Base-by-base conservation (phyloP, 129 eudicot species). In the Flaveria trinervia region DNA sequence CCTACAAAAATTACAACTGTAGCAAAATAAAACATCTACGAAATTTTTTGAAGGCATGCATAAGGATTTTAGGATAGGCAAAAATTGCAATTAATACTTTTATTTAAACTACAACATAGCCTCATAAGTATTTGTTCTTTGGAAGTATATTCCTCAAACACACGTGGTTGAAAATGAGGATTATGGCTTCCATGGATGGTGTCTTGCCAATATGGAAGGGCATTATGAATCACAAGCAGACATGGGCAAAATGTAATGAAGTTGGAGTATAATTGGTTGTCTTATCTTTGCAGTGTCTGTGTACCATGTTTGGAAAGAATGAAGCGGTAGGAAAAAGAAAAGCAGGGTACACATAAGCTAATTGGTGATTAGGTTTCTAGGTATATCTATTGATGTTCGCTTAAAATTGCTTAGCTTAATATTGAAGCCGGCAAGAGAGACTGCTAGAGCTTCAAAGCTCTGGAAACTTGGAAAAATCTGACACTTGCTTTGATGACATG, bases 131-230 rank as follows among this genome's bases (percentile, higher is more conserved):
- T 51, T 12, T 71, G 46, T 51, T 52, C 30, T 52, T 71, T 50
- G 4, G 16, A 30, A 9, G 50, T 71, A 41, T 12, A 9, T 28
- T 28, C 52, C 62, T 26, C 13, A 50, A 30, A 10, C 22, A 30
- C 25, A 5, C 28, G 13, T 16, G 64, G 62, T 71, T 28, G n/a
- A 71, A 16, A 23, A 9, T 51, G n/a, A 50, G 12, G 18, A 57
- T 7, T 17, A 28, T 16, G 76, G 76, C 76, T 52, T 71, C 65
- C 62, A 39, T 28, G 39, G 64, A 51, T 71, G 28, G 18, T 28
- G 17, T 51, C 25, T 49, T 25, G 28, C 23, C 44, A 49, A 30
- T 25, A 23, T 49, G 61, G 45, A 48, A 26, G 48, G 26, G 28
- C 25, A 26, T 13, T 26, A 50, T 48, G 46, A 56, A 12, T 18